A percentile compares a stretch with the other conserved stretches of the same genome.
These are phyloP conservation scores for Thelonectria rubi DNA, from an alignment of 2,329 filamentous ascomycete genomes.

Conservation along the genomic window DNA sequence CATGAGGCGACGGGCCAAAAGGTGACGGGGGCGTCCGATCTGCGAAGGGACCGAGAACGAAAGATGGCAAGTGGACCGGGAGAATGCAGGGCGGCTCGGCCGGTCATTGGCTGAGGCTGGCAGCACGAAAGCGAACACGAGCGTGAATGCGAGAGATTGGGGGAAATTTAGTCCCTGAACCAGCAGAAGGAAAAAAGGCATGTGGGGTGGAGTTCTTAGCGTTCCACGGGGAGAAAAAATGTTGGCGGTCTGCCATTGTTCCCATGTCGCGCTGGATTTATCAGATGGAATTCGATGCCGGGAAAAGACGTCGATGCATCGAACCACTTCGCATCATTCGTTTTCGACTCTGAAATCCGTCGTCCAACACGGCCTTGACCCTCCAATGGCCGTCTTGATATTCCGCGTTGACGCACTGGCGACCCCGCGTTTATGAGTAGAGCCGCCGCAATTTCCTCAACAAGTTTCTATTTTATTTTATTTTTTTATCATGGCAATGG, in stretches of 20 bases:
- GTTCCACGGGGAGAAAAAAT: background rate
- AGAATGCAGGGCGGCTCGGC: background rate
- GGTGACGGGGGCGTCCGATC: background rate
- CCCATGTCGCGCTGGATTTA: background rate
- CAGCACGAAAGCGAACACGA: slow-evolving; percentile 3
- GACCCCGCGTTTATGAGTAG: background rate
- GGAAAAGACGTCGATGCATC: background rate
- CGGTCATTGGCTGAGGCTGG: background rate
- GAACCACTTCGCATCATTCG: background rate
- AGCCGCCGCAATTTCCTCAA: background rate
- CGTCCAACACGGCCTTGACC: background rate
- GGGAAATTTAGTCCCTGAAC: background rate
- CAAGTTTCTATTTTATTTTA: background rate
- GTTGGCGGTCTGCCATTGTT: background rate
- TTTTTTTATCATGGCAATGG: background rate
- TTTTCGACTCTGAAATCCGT: background rate
- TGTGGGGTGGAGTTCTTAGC: background rate
- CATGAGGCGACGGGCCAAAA: background rate
- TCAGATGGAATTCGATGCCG: background rate
- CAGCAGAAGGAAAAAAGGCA: background rate
- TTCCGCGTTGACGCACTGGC: background rate
- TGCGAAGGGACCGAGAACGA: background rate
- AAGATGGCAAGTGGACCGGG: background rate
- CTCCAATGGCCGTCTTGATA: background rate
- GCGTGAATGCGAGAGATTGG: background rate